Base-by-base conservation (phyloP, 2,329 filamentous ascomycete species). In the Beauveria bassiana region DNA sequence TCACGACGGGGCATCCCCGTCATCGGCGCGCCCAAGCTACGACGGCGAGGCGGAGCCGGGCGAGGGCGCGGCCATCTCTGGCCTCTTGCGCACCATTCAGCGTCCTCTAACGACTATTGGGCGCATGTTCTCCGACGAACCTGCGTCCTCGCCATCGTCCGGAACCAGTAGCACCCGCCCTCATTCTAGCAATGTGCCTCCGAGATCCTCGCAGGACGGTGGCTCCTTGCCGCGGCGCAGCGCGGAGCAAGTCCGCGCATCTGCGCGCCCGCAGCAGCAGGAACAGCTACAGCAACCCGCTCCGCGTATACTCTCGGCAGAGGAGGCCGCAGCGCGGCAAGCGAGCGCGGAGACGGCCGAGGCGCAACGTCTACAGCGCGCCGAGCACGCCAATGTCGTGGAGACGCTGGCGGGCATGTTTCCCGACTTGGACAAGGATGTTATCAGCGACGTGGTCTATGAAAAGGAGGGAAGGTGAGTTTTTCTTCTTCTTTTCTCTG, bases 341-440 rank as follows among this genome's bases (percentile, higher is more conserved):
- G 93, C 93, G 1, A 96, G 90, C 67, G 92, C 90, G 1, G 93
- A 98, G 73, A 85, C 85, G 7, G 93, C 93, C 10, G 90, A 99
- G 72, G 93, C 93, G 8, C 85, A 92, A 66, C 81, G 89, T 18
- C 85, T 98, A 63, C 87, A 95, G 67, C 81, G 86, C 42, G 87
- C 88, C 61, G 95, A 99, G 78, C 93, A 98, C 74, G 81, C 85
- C 59, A 93, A 92, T 68, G 87, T 99, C 8, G 93, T 98, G 3
- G 95, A 98, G 75, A 98, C 95, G 42, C 77, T 99, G 62, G 87
- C 91, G 53, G 89, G 91, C 68, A 99, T 99, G 95, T 99, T 99
- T 73, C 95, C 95, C 1, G 92, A 96, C 70, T 79, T 99, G 56
- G 95, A 99, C 73, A 86, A 86, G 69, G 96, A 99, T 54, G 84